Base-by-base conservation (phyloP, 345 rosid species). In the Theobroma cacao region DNA sequence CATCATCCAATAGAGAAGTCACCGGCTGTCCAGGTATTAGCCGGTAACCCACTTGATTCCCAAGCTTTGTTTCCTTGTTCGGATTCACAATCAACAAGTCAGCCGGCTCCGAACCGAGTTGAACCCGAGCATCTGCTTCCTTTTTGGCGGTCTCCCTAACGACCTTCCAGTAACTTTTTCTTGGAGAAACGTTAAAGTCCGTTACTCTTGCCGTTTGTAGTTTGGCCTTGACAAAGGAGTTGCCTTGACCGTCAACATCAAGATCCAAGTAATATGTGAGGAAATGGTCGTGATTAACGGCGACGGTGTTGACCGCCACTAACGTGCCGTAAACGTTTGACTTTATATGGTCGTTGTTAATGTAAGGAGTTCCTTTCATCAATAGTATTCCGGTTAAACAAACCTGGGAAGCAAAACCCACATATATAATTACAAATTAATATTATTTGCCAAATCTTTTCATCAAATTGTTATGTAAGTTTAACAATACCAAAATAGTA, bases 211-310 rank as follows among this genome's bases (percentile, higher is more conserved):
- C 82, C 73, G 85, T 90, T 81, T 80, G 78, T 1, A 85, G 81
- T 80, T 82, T 82, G n/a, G 90, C 85, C 79, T 88, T 92, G 60
- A 90, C 85, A 28, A 94, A 91, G n/a, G 98, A 94, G 79, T 94
- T 92, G 40, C 61, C 38, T 72, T 78, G 61, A 67, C 97, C 94
- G 65, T 92, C 98, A 41, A 94, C 77, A 82, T 94, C 98, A 0
- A 91, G 92, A 67, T 94, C 98, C 3, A 94, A 85, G 81, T 94
- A 89, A 78, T 87, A 94, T 0, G 92, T 91, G n/a, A 94, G 43
- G 85, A 77, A 91, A 75, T 94, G 98, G 79, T 94, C 98, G 38
- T 92, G 97, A 76, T 88, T 87, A 33, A 88, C 83, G 71, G 94
- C 95, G 38, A 94, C 63, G n/a, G 91, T 80, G 85, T 92, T 92